Base-by-base conservation (phyloP, 2,329 filamentous ascomycete genomes). In the Arthrobotrys entomopaga region DNA sequence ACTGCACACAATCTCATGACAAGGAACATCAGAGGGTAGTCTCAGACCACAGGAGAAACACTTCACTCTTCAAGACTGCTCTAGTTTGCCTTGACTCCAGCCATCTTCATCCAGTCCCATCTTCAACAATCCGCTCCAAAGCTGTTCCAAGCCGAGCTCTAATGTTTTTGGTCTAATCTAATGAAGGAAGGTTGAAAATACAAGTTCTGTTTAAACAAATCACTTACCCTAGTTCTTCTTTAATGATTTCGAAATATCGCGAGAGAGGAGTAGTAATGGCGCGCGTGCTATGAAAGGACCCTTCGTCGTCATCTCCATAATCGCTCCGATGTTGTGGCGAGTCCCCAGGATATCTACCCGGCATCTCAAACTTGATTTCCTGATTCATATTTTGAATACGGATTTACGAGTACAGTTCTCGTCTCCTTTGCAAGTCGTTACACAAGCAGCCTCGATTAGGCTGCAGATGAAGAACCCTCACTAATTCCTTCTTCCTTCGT, bases 151-250 rank as follows among this genome's bases (percentile, higher is more conserved):
- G 29, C 29, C 29, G 29, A 34, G 29, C 29, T 10, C 2, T 34
- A 5, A 34, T 34, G 5, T 34, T 10, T 1, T 5, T 10, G 29
- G 10, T 34, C 29, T 8, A 34, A 34, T 34, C 7, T n/a, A n/a
- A n/a, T n/a, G 6, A 5, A 34, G 29, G 29, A 34, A 34, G 29
- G 29, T 10, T 34, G 29, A 34, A 34, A 34, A 10, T 46, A 19
- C 15, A 7, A 46, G 42, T 19, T 46, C 15, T 13, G 13, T 13
- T 48, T 22, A 65, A 6, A 56, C 4, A 16, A 40, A 24, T 19
- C 42, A 19, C 65, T 57, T 58, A 70, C 65, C 65, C 52, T 19
- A 70, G 65, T 50, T 63, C 58, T 38, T 43, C 20, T 34, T 53
- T 34, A 20, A 70, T n/a, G n/a, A 16, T 24, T 38, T 70, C 50